Base-by-base conservation (phyloP, 129 eudicot genomes). In the Centrapalus pauciflorus region DNA sequence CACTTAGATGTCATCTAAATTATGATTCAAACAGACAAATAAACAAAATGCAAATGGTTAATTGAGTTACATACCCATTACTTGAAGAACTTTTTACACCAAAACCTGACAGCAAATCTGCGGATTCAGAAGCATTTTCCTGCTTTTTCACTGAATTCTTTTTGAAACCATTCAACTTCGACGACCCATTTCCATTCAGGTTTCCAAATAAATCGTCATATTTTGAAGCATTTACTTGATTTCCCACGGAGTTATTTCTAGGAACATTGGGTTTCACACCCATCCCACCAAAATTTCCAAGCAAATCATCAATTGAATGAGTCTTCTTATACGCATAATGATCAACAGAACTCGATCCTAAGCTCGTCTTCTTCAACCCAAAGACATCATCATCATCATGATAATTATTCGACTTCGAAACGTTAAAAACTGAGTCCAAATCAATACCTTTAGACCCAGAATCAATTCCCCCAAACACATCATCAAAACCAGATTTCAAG, bases 91-190 rank as follows among this genome's bases (percentile, higher is more conserved):
- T 38, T 52, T 60, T 71, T n/a, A 65, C 79, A 57, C 82, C 90
- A 61, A 87, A 92, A 11, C 90, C 96, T 6, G 90, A 79, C 7
- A 91, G 72, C 83, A 91, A 82, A 76, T 81, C 94, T 25, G 81
- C 87, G 1, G 81, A 77, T 23, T 61, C 70, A 9, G 70, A 57
- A 62, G 52, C 85, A 64, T 64, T 68, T 55, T 66, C 48, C 40
- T 48, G 49, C 60, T 49, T 43, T 16, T 58, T 30, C 28, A 57
- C 82, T 64, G 60, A 46, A 40, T 30, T 37, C 27, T n/a, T 55
- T 4, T 56, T 74, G n/a, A 50, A 16, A 59, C 63, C 62, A 55
- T 66, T 70, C 9, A 79, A 21, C 32, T 69, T 76, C 17, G 33
- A 29, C 17, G 33, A 29, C 29, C 80, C 77, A 52, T 61, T 40